Base-by-base conservation (phyloP, 208 protist species). In the Strigomonas galati region DNA sequence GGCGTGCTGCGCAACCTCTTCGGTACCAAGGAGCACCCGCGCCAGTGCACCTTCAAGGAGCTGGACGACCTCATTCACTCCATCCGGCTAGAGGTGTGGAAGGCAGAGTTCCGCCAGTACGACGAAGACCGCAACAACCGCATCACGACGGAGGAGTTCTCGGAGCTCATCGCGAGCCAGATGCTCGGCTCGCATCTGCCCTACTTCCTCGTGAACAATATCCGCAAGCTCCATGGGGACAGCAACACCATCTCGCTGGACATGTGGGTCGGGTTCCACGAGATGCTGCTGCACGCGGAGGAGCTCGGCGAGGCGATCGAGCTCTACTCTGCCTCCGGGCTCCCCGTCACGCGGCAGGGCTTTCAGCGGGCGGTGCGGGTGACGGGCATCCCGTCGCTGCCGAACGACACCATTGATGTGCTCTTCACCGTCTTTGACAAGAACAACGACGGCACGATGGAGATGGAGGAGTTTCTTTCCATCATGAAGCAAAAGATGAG, bases 401-500 rank as follows among this genome's bases (percentile, higher is more conserved):
- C 66, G 30, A 40, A 69, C 7, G 56, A 71, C 4, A 81, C 75
- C 0, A 40, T 83, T 19, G 72, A 78, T 48, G 65, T 95, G 14
- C 59, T 95, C 32, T 92, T 93, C 67, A 74, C 80, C 28, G 61
- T 96, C 9, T 96, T 96, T 72, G 91, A 96, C 70, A 81, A 81
- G 44, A 84, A 96, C 60, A 71, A 74, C 28, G 83, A 96, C 67
- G 91, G 91, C 44, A 74, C 77, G 21, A 71, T 96, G 67, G 80
- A 92, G 54, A 87, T 92, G 21, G 86, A 93, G 24, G 91, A 96
- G 69, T 90, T 93, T 55, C 56, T 94, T 0, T 85, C 64, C 53
- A 76, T 96, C 27, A 91, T 95, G 85, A 62, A 80, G 48, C 78
- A 84, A 27, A 92, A 91, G 66, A 76, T 89, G 30, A 79, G 32